Base-by-base conservation (phyloP, 495 filamentous ascomycete genomes). In the Pyronema omphalodes region DNA sequence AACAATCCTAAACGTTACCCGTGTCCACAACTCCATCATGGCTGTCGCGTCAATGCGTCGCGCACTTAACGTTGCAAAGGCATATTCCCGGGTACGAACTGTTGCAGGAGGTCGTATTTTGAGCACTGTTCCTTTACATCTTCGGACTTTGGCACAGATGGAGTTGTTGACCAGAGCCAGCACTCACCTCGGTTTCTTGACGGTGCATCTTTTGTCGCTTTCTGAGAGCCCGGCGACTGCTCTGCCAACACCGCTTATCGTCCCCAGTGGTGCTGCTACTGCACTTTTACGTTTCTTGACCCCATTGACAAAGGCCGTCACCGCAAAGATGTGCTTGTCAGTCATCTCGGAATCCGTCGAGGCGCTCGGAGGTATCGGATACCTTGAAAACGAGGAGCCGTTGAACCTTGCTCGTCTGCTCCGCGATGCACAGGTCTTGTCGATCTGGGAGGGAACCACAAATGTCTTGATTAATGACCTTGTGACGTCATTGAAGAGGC, bases 401-500 rank as follows among this genome's bases (percentile, higher is more conserved):
- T 65, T 81, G 50, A 87, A 85, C 53, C 67, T 86, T 18, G 71
- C 80, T 7, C 67, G 82, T 8, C 67, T 86, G 7, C 73, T 78
- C 56, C 71, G 83, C 6, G 83, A 86, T 60, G 76, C 73, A 0
- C 70, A 74, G 5, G 80, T 84, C 2, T 71, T 79, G 35, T 71
- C 74, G 23, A 85, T 85, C 52, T 86, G 83, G 80, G 83, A 86
- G 61, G 83, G 83, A 4, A 86, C 83, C 1, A 84, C 80, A 7
- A 80, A 84, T 58, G 78, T 86, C 1, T 62, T 87, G 18, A 74
- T 74, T 6, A 73, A 71, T 33, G 82, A 86, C 55, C 68, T 77
- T 7, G 67, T 83, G 39, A 66, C 76, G 1, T 74, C 79, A 0
- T 67, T 77, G 37, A 71, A 75, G 47, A 67, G 69, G 9, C 65